Evolutionary conservation across 2,329 filamentous ascomycete species (phyloP), one percentile per base, ranked within the genome.

Genomic region (Colletotrichum godetiae): DNA sequence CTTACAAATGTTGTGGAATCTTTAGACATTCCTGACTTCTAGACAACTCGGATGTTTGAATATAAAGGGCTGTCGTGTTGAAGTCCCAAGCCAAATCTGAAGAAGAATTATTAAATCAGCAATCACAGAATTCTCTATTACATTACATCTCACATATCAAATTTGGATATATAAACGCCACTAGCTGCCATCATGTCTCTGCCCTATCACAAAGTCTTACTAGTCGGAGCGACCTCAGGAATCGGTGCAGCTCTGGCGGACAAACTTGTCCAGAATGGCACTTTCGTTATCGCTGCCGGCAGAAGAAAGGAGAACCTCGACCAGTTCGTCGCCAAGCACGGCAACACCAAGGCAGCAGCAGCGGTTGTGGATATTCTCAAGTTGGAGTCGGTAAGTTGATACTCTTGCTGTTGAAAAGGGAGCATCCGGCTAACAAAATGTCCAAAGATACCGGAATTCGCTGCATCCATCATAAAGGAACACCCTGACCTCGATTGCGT

Each of bases 401-500:
- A 10, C 49, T 35, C 15, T 4, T 7, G 15, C 52, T 5, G 7
- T 49, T 49, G 8, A 49, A n/a, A 4, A 22, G 8, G 42, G 19
- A 49, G 42, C 8, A 49, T 11, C 1, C 10, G 35, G 13, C 58
- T 63, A 7, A 68, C 15, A 15, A 11, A 3, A 15, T 22, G 4
- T 31, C 2, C 1, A 5, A n/a, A 66, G 55, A 70, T 59, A 11
- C 67, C 60, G 0, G 2, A 59, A 1, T 70, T 70, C 15, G 61
- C 53, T n/a, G 0, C 19, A n/a, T 80, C 79, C 4, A 77, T 80
- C 65, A 74, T 75, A 31, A 66, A 76, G 1, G 46, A 31, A 2
- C 83, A 88, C 76, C 87, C 88, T 0, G 81, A 85, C n/a, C 84
- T 91, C 31, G 89, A 91, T 80, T 86, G 85, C 76, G 78, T 92